A percentile compares a stretch with the other conserved stretches of the same genome.
phyloP scores from a whole-genome alignment of 2,329 filamentous ascomycete genomes.

The Hortaea werneckii region DNA sequence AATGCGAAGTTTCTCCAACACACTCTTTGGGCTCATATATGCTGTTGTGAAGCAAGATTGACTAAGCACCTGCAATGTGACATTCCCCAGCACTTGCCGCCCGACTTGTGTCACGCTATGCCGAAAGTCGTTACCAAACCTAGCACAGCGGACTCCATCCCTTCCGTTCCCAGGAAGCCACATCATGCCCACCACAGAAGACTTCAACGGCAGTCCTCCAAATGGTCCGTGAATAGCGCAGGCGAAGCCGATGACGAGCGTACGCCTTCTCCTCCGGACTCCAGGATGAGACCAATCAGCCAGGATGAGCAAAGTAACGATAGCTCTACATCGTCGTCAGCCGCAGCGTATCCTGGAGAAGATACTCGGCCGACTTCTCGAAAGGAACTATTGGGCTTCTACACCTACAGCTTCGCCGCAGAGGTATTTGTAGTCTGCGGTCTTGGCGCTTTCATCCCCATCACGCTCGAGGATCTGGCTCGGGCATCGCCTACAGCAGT shows the following conservation, averaged over 20 bases:
- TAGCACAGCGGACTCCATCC: no score
- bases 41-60: no score
- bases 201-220: no score
- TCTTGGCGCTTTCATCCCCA: slow-evolving; percentile 83
- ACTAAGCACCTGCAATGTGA: no score
- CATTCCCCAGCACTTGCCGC: no score
- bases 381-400: slow-evolving; percentile 89
- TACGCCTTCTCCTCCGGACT: neutral
- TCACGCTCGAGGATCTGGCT: slow-evolving; percentile 86
- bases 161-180: no score
- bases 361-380: slow-evolving; percentile 79
- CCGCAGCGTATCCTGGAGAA: slow-evolving; percentile 61
- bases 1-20: no score
- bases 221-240: neutral
- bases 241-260: slow-evolving; percentile 4
- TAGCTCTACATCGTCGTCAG: no score
- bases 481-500: slow-evolving; percentile 69
- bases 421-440: slow-evolving; percentile 95
- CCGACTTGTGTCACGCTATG: no score
- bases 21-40: no score
- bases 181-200: no score
- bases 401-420: slow-evolving; percentile 89
- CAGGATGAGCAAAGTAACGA: neutral
- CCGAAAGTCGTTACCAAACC: no score
- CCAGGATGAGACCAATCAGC: neutral